Base-by-base conservation (phyloP, 257 asterid genomes). In the Salvia rosmarinus region DNA sequence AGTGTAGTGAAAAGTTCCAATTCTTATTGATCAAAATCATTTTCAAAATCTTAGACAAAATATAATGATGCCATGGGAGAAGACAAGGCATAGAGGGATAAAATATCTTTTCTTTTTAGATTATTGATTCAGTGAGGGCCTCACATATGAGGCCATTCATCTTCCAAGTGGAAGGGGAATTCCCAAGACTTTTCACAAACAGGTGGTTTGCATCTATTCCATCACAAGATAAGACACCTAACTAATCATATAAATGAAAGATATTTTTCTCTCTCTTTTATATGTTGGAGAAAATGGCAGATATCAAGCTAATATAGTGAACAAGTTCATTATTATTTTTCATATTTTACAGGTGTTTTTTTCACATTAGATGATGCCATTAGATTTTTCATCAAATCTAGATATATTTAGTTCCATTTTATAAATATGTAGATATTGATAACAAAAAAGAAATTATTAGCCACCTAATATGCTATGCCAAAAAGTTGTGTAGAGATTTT, bases 111-210 rank as follows among this genome's bases (percentile, higher is more conserved):
- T 19, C 4, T 5, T n/a, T 12, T 19, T 17, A 42, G 13, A 5
- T 21, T 4, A 35, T 21, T 44, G 34, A 21, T 19, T 17, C 14
- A 13, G 13, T 11, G 19, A 57, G 77, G 67, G 72, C 63, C 39
- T 20, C 57, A 34, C 19, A 42, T 6, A 4, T 75, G 77, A 40
- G 83, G 86, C 64, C 55, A 40, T 9, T 57, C 14, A 40, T 12
- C 19, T 34, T 75, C 79, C 74, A 78, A 44, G 83, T 78, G 74
- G 75, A 46, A 47, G 78, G 8, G 30, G 67, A 57, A 67, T 54
- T 69, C 66, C 57, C 40, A 61, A 20, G 77, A 64, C 30, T 42
- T 60, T 67, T 44, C 64, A 32, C 74, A 42, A 57, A 62, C 43
- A 63, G 69, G 65, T 75, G 30, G 55, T 19, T 11, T 52, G 67